phyloP scores from a whole-genome alignment of 176 grass and related monocot genomes.

The Triticum dicoccoides region DNA sequence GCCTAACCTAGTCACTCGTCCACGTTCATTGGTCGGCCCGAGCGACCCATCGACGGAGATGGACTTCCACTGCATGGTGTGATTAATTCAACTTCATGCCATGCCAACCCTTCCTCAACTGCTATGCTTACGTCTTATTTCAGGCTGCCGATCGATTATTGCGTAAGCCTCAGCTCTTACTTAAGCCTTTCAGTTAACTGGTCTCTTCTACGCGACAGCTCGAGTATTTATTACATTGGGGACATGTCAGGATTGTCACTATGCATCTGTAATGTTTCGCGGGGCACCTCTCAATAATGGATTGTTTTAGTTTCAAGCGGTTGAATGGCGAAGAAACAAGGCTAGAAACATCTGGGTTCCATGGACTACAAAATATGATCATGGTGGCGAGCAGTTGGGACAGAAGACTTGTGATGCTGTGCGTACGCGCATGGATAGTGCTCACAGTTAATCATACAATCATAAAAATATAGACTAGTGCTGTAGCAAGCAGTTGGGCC shows the following conservation, averaged over 20 bases:
- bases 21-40: background rate
- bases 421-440: background rate
- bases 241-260: background rate
- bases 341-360: background rate
- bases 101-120: background rate
- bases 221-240: background rate
- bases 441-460: background rate
- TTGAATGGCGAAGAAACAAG: background rate
- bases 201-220: background rate
- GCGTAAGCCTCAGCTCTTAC: background rate
- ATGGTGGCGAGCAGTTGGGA: background rate
- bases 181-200: background rate
- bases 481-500: no score
- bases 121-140: background rate
- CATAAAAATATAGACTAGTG: background rate
- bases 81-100: background rate
- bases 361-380: background rate
- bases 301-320: background rate
- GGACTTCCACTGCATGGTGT: no score
- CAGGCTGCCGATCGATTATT: background rate
- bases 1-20: background rate
- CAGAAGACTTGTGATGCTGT: background rate
- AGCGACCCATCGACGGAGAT: background rate
- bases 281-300: background rate
- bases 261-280: background rate